Evolutionary conservation across 257 asterid genomes (phyloP), one percentile per base, ranked within the genome.

Genomic region (Salvia splendens): DNA sequence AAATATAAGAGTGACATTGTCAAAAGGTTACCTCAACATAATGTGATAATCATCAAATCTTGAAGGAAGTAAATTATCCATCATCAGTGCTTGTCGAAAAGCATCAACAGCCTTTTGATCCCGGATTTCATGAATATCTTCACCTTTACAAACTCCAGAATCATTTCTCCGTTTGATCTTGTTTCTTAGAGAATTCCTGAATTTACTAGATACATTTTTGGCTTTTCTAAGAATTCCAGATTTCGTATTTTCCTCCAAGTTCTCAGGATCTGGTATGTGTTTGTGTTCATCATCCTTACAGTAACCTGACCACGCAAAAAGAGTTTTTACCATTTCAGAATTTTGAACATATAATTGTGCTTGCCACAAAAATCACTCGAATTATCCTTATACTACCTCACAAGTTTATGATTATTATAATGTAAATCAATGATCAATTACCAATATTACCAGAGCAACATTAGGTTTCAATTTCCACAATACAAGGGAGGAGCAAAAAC

Each of bases 31-130:
- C 97, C 96, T 88, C 74, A 86, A 67, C 86, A 86, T 70, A 43
- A 68, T 67, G 77, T 83, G 84, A 82, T 75, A 79, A 77, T 85
- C 82, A 70, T 91, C 92, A 74, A 77, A 85, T 70, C 77, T 81
- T 14, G 64, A 64, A 69, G 96, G 95, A 70, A 91, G 86, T 78
- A 88, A 70, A 55, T 75, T 75, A 17, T 91, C 93, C 24, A 11
- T 43, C 69, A 79, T 24, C 50, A 91, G 77, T n/a, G 68, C 74
- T 64, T 82, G 84, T 68, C 89, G 78, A 76, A 91, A 88, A 69
- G 80, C 70, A 47, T 82, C 84, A 8, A 88, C 88, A 53, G 63
- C 73, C 60, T 74, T 69, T 65, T 78, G 73, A 78, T 85, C 86
- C 76, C 81, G 84, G 30, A 64, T 61, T 48, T 78, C 80, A 60